A percentile compares a stretch with the other conserved stretches of the same genome.
Conservation (phyloP, 108 stramenopile species). For the Cyclotella cryptica region DNA sequence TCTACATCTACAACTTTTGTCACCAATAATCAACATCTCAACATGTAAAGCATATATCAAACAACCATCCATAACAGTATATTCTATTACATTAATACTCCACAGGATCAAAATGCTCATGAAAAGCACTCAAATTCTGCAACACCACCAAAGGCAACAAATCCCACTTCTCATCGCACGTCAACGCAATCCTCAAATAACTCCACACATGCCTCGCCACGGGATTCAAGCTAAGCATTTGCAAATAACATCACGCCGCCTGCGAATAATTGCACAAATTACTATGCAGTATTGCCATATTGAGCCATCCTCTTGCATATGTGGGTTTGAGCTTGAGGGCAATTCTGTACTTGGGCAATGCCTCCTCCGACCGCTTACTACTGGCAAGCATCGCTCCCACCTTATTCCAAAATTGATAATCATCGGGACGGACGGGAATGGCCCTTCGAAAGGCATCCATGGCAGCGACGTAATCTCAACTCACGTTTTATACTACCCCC, state of each 20-base stretch:
- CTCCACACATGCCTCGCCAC: constrained; percentile 93
- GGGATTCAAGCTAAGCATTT: constrained; percentile 91
- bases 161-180: constrained; percentile 92
- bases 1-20: no score
- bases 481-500: constrained; percentile 95
- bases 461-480: constrained; percentile 88
- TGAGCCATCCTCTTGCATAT: constrained; percentile 97
- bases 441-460: constrained; percentile 80
- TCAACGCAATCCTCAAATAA: constrained; percentile 94
- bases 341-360: constrained; percentile 80
- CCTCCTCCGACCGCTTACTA: constrained; percentile 83
- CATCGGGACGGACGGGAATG: constrained; percentile 70
- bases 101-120: constrained; percentile 85
- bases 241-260: constrained; percentile 94
- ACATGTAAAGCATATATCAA: no score
- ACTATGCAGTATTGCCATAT: constrained; percentile 94
- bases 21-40: no score
- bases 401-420: constrained; percentile 93
- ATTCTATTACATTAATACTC: no score
- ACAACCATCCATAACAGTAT: no score
- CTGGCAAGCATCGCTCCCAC: constrained; percentile 97
- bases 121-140: constrained; percentile 78
- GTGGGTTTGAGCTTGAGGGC: constrained; percentile 89
- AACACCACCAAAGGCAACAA: constrained; percentile 80
- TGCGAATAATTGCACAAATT: constrained; percentile 89